Evolutionary conservation across 805 yeast species (phyloP).

Genomic region (Millerozyma acaciae): DNA sequence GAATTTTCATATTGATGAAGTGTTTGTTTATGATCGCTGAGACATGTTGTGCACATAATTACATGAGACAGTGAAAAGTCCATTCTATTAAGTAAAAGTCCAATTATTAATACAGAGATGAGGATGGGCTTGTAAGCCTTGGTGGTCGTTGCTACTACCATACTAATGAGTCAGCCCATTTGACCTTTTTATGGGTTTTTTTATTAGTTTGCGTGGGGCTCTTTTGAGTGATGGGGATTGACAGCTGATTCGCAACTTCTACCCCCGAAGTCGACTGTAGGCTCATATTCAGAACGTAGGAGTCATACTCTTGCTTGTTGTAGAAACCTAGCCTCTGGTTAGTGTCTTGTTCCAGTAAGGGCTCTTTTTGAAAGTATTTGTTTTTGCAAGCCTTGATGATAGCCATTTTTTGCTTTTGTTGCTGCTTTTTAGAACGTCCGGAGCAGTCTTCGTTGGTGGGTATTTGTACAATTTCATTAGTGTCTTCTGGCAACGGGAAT

Average conservation of each 20-base stretch:
- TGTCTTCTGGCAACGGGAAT: conserved; percentile 56
- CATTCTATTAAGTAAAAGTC: too few relatives aligned
- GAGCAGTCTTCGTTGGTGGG: conserved; percentile 40
- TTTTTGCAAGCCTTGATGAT: conserved; percentile 34
- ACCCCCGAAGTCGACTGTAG: conserved; percentile 16
- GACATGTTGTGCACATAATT: too few relatives aligned
- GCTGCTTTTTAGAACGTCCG: conserved; percentile 6
- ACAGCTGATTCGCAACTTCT: conserved; percentile 16
- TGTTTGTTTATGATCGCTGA: too few relatives aligned
- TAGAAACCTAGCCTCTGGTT: conserved; percentile 25
- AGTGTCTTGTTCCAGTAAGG: background rate
- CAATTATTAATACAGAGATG: too few relatives aligned
- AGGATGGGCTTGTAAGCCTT: background rate
- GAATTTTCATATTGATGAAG: too few relatives aligned
- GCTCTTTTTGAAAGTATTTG: conserved; percentile 7
- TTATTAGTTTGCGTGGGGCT: conserved; percentile 1
- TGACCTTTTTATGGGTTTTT: conserved; percentile 17
- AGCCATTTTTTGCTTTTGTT: conserved; percentile 32
- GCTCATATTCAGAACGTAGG: conserved; percentile 11
- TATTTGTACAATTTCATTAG: conserved; percentile 56
- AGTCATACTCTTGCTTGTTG: conserved; percentile 24
- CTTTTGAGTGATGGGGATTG: background rate
- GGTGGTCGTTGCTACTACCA: conserved; percentile 20
- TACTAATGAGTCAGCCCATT: conserved; percentile 33
- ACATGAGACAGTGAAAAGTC: too few relatives aligned